phyloP scores from a whole-genome alignment of 164 flowering plant genomes.

The Nymphaea colorata region DNA sequence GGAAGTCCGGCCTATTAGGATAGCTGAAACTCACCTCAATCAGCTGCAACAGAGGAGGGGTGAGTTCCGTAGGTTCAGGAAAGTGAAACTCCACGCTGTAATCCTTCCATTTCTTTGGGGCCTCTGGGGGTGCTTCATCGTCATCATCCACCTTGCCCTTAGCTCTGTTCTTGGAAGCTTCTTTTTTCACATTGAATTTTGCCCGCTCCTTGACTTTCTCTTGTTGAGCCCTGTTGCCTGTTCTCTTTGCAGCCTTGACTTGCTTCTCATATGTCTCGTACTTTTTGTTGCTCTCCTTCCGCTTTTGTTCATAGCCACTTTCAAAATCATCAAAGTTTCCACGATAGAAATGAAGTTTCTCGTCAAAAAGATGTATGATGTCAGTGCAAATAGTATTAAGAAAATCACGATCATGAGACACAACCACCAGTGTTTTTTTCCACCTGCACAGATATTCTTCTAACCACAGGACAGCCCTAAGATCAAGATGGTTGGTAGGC shows the following conservation, averaged over 20 bases:
- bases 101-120: constrained; percentile 71
- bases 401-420: constrained; percentile 79
- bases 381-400: constrained; percentile 68
- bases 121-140: constrained; percentile 45
- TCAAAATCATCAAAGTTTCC: constrained; percentile 80
- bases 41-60: constrained; percentile 71
- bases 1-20: constrained; percentile 56
- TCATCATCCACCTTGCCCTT: constrained; percentile 56
- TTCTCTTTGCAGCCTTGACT: constrained; percentile 63
- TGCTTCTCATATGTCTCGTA: constrained; percentile 59
- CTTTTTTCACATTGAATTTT: constrained; percentile 47
- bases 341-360: constrained; percentile 56
- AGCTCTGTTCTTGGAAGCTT: constrained; percentile 50
- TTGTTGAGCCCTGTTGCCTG: constrained; percentile 54
- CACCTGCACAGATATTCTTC: constrained; percentile 75
- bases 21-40: constrained; percentile 72
- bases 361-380: constrained; percentile 74
- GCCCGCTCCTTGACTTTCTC: constrained; percentile 75
- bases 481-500: constrained; percentile 89
- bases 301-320: constrained; percentile 65
- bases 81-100: constrained; percentile 75
- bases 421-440: constrained; percentile 85
- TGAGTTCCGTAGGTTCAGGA: constrained; percentile 77
- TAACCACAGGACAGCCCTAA: constrained; percentile 79
- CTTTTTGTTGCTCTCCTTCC: constrained; percentile 68